Conservation (phyloP, 805 yeast genomes). For the Ogataea allantospora region DNA sequence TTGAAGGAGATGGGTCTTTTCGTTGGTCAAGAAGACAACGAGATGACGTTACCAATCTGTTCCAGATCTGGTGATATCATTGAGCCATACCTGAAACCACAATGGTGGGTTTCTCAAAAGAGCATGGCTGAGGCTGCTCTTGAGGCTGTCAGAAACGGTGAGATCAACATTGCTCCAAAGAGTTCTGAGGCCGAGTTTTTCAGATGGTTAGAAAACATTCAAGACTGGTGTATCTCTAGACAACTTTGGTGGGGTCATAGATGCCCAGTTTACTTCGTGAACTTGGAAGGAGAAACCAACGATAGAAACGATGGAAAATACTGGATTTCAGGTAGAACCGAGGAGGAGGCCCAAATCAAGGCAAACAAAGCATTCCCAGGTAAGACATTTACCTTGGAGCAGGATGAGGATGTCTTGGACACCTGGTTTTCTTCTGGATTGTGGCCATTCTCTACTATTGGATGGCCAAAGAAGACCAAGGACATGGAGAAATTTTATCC, state of each 20-base stretch:
- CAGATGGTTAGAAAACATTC: conserved; percentile 93
- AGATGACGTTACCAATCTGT: conserved; percentile 93
- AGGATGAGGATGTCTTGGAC: conserved; percentile 97
- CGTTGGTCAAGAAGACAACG: conserved; percentile 87
- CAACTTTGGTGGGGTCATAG: conserved; percentile 94
- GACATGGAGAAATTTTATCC: conserved; percentile 84
- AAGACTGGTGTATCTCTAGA: conserved; percentile 99
- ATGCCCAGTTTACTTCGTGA: conserved; percentile 91
- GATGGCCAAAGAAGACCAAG: conserved; percentile 81
- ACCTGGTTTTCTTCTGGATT: conserved; percentile 98
- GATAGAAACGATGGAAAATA: conserved; percentile 60
- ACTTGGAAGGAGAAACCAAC: conserved; percentile 71
- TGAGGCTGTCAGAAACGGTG: conserved; percentile 79
- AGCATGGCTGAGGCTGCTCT: conserved; percentile 88
- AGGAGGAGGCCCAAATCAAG: conserved; percentile 81
- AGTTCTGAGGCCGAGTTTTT: conserved; percentile 89
- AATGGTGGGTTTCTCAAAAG: conserved; percentile 97
- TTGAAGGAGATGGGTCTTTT: conserved; percentile 72
- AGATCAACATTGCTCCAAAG: conserved; percentile 79
- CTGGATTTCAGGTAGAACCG: conserved; percentile 89
- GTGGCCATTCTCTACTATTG: conserved; percentile 96
- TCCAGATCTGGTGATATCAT: conserved; percentile 96
- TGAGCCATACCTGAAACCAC: conserved; percentile 96
- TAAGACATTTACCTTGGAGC: conserved; percentile 70
- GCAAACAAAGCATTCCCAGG: conserved; percentile 74